A percentile compares a stretch with the other conserved stretches of the same genome.
Conservation (phyloP, 192 early-diverging fungal species). For the Geranomyces variabilis region DNA sequence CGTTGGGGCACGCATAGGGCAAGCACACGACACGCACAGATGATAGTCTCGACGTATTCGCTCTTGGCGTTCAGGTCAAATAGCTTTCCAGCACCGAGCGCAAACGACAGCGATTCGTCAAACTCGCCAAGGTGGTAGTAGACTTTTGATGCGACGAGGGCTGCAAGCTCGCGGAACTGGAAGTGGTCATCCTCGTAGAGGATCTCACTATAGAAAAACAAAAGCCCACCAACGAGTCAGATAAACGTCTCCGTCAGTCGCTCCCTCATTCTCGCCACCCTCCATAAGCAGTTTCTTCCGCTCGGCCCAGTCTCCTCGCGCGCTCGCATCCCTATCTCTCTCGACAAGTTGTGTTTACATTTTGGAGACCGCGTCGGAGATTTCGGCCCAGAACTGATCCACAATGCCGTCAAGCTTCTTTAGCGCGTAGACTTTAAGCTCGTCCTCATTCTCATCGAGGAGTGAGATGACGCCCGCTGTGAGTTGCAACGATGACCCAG, state of each 20-base stretch:
- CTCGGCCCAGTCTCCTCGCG: too few species aligned
- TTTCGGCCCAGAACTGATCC: slow-evolving; percentile 98
- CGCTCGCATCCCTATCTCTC: too few species aligned
- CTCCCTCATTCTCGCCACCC: too few species aligned
- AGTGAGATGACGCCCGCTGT: slow-evolving; percentile 90
- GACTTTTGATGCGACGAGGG: slow-evolving; percentile 96
- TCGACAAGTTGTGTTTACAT: slow-evolving; percentile 62
- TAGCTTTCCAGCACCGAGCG: slow-evolving; percentile 86
- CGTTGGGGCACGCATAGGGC: too few species aligned
- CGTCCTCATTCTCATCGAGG: slow-evolving; percentile 88
- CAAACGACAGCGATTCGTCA: slow-evolving; percentile 94
- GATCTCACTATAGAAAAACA: slow-evolving; percentile 73
- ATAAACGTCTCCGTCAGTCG: too few species aligned
- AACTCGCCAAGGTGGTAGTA: slow-evolving; percentile 97
- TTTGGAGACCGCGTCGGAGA: slow-evolving; percentile 87
- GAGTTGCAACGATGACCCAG: background rate
- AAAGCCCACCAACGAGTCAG: too few species aligned
- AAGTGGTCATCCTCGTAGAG: slow-evolving; percentile 92
- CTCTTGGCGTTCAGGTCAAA: slow-evolving; percentile 79
- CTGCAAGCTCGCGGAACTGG: slow-evolving; percentile 83
- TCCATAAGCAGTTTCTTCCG: too few species aligned
- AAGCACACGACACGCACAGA: slow-evolving; percentile 83
- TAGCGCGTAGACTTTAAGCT: slow-evolving; percentile 92
- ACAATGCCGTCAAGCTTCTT: slow-evolving; percentile 86
- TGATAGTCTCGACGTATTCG: slow-evolving; percentile 93